Evolutionary conservation across 2,329 filamentous ascomycete species (phyloP).

Genomic region (Blumeriella jaapii): DNA sequence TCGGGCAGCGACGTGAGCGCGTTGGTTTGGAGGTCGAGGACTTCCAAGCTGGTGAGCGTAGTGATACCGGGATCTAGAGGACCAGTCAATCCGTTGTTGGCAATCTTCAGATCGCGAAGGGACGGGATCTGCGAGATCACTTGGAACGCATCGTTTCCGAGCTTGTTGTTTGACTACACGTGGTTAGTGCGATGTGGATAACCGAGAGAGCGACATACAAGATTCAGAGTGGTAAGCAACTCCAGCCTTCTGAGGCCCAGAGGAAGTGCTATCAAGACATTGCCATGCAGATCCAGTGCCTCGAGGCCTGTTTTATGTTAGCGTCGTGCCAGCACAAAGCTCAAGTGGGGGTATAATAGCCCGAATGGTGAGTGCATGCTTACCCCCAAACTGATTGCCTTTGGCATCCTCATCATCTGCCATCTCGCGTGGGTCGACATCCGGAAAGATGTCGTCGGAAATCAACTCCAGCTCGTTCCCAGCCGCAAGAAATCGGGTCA

Average conservation of each 20-base stretch:
- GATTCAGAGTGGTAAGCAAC: slow-evolving; percentile 67
- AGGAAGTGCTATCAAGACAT: slow-evolving; percentile 61
- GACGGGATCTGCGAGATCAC: slow-evolving; percentile 61
- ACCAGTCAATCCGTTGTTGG: slow-evolving; percentile 64
- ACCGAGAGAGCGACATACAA: slow-evolving; percentile 40
- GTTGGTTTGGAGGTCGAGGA: slow-evolving; percentile 74
- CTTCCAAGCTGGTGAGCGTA: slow-evolving; percentile 58
- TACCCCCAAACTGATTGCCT: slow-evolving; percentile 61
- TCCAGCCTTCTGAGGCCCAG: slow-evolving; percentile 62
- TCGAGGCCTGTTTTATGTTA: slow-evolving; percentile 45
- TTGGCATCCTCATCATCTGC: slow-evolving; percentile 51
- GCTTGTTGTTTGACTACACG: slow-evolving; percentile 67
- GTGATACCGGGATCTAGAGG: slow-evolving; percentile 52
- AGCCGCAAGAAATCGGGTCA: slow-evolving; percentile 73
- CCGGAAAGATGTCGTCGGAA: slow-evolving; percentile 67
- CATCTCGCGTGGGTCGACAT: slow-evolving; percentile 44
- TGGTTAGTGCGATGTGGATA: slow-evolving; percentile 6
- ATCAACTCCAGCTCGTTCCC: slow-evolving; percentile 78
- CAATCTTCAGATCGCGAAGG: slow-evolving; percentile 70
- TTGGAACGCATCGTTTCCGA: slow-evolving; percentile 61
- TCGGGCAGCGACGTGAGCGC: slow-evolving; percentile 60
- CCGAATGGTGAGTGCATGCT: background rate
- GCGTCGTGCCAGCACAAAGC: background rate
- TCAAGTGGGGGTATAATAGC: background rate
- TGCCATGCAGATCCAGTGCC: slow-evolving; percentile 76